Evolutionary conservation across 2,329 filamentous ascomycete genomes (phyloP), one percentile per base, ranked within the genome.

Genomic region (Graphilbum ipis-grandicollis): DNA sequence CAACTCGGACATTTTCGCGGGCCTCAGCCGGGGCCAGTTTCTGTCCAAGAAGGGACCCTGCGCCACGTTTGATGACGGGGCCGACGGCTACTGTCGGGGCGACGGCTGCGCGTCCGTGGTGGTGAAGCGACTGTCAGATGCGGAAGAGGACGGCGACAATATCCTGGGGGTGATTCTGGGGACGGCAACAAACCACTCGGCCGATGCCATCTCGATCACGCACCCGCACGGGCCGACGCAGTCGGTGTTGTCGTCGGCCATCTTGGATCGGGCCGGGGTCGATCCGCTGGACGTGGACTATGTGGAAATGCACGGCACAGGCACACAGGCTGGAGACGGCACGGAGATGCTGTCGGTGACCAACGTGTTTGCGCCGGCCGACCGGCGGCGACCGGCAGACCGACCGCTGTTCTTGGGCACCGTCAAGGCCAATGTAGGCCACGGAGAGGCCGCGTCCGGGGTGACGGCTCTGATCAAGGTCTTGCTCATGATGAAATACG

Each of bases 271-370:
- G 31, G 76, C 80, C 31, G 76, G 78, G 40, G 67, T 90, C 18
- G 75, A 86, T 48, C 78, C 82, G 2, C 66, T 74, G 35, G 79
- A 86, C 43, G 68, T 93, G 34, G 75, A 75, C 54, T 92, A 88
- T 49, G 75, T 93, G 9, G 84, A 92, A 56, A 84, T 90, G 75
- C 83, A 93, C 53, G 84, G 81, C 13, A 93, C 84, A 3, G 84
- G 84, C 23, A 93, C 82, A 0, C 81, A 90, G 53, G 82, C 79
- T 23, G 84, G 81, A 42, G 84, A 93, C 49, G 75, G 74, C 8
- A 79, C 74, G 4, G 85, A 93, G 53, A 86, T 88, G 77, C 63
- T 72, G 1, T 84, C 78, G 0, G 79, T 92, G 34, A 72, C 75
- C 3, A 56, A 62, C 34, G 57, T 64, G 7, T 69, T 64, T 43